Percentiles rank a stretch among this genome's conserved stretches.
Conservation (phyloP, 2,329 filamentous ascomycete species). For the Aureobasidium sp. region DNA sequence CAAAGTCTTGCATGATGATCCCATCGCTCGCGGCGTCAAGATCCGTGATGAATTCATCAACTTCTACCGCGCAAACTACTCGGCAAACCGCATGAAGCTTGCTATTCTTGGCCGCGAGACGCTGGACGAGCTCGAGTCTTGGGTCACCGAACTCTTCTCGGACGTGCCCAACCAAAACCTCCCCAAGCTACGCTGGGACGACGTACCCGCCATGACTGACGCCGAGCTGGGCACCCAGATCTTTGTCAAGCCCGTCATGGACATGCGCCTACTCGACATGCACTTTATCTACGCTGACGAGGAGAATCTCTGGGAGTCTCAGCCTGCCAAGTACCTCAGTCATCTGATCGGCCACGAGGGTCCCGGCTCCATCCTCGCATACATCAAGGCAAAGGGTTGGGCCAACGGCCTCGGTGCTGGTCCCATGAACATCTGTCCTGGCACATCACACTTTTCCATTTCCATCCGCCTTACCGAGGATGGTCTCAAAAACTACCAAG, state of each 20-base stretch:
- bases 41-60: conserved; percentile 93
- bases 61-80: conserved; percentile 91
- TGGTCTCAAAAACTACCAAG: conserved; percentile 82
- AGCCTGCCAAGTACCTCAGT: conserved; percentile 87
- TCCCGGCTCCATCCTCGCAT: conserved; percentile 90
- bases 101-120: conserved; percentile 86
- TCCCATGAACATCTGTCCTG: conserved; percentile 79
- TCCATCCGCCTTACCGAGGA: conserved; percentile 86
- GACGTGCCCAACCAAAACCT: conserved; percentile 85
- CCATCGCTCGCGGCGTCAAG: conserved; percentile 81
- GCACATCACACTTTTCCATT: conserved; percentile 82
- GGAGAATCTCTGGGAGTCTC: conserved; percentile 79
- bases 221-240: conserved; percentile 74
- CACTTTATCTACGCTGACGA: conserved; percentile 90
- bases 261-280: conserved; percentile 81
- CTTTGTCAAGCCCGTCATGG: conserved; percentile 94
- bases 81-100: conserved; percentile 93
- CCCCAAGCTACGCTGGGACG: conserved; percentile 72
- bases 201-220: conserved; percentile 63
- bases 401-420: conserved; percentile 86
- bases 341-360: conserved; percentile 95
- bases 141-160: conserved; percentile 87
- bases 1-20: conserved; percentile 84
- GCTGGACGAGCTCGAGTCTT: conserved; percentile 83
- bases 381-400: conserved; percentile 92